Percentiles rank a stretch among this genome's conserved stretches.
Evolutionary conservation across 805 yeast species (phyloP).

Genomic region (Dipodascus geniculatus): DNA sequence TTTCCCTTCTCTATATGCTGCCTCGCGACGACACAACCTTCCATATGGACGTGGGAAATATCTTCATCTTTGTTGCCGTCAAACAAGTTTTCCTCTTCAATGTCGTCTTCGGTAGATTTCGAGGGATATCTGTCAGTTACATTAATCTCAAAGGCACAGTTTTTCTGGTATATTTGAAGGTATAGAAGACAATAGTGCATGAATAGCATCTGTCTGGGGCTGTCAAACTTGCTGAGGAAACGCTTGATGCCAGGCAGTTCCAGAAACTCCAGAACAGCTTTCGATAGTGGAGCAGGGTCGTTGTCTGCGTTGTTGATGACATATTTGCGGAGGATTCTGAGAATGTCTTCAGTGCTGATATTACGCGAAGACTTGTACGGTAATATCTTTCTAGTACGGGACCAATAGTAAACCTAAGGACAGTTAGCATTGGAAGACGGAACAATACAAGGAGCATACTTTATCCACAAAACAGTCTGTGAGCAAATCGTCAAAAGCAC

Average conservation of each 20-base stretch:
- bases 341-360: constrained; percentile 9
- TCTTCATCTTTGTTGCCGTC: background rate
- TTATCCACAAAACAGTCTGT: constrained; percentile 20
- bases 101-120: constrained; percentile 12
- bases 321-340: constrained; percentile 10
- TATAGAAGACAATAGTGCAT: constrained; percentile 28
- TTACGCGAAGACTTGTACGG: constrained; percentile 17
- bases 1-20: constrained; percentile 21
- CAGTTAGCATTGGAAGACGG: background rate
- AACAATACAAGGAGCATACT: background rate
- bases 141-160: constrained; percentile 32
- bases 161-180: constrained; percentile 25
- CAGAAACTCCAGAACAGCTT: constrained; percentile 21
- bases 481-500: constrained; percentile 21
- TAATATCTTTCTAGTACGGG: constrained; percentile 19
- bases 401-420: constrained; percentile 18
- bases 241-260: constrained; percentile 16
- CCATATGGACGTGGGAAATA: constrained; percentile 10
- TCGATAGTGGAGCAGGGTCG: constrained; percentile 5
- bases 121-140: constrained; percentile 32
- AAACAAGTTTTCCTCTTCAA: background rate
- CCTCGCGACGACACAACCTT: constrained; percentile 32
- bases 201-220: constrained; percentile 23
- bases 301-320: constrained; percentile 5
- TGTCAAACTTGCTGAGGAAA: constrained; percentile 20